Evolutionary conservation across 2,329 filamentous ascomycete genomes (phyloP).

Genomic region (Phialophora tarda): DNA sequence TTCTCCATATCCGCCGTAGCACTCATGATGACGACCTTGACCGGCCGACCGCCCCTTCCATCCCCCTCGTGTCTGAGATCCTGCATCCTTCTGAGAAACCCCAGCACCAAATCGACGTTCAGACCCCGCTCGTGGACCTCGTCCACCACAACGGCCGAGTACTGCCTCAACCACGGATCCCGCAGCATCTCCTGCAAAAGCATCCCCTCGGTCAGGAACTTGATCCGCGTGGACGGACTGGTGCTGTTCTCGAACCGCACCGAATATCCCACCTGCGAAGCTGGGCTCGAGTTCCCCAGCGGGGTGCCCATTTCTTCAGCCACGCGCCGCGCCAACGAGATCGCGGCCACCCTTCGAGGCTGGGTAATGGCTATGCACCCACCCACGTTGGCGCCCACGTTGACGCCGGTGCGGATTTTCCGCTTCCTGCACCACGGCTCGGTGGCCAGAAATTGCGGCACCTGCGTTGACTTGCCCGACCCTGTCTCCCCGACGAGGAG

Average conservation of each 20-base stretch:
- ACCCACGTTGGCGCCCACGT: conserved; percentile 56
- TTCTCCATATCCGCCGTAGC: conserved; percentile 88
- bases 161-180: conserved; percentile 80
- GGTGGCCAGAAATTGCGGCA: conserved; percentile 83
- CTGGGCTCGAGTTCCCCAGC: conserved; percentile 62
- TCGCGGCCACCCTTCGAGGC: conserved; percentile 90
- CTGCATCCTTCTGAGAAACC: conserved; percentile 82
- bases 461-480: conserved; percentile 94
- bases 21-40: conserved; percentile 96
- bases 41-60: conserved; percentile 71
- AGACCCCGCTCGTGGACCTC: conserved; percentile 96
- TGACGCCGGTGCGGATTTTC: conserved; percentile 32
- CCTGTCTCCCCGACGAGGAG: conserved; percentile 92
- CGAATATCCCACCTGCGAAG: conserved; percentile 81
- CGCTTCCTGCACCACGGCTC: conserved; percentile 76
- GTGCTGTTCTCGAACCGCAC: conserved; percentile 91
- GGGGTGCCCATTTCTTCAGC: conserved; percentile 77
- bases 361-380: conserved; percentile 93
- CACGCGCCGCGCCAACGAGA: conserved; percentile 85
- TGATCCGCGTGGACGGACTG: conserved; percentile 82
- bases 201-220: conserved; percentile 96
- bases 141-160: conserved; percentile 90
- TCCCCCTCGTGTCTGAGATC: conserved; percentile 41
- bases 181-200: conserved; percentile 89
- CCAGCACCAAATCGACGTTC: conserved; percentile 88